These are phyloP conservation scores for Pezicula rhizophila DNA, from an alignment of 2,329 filamentous ascomycete species.

Conservation along the genomic window DNA sequence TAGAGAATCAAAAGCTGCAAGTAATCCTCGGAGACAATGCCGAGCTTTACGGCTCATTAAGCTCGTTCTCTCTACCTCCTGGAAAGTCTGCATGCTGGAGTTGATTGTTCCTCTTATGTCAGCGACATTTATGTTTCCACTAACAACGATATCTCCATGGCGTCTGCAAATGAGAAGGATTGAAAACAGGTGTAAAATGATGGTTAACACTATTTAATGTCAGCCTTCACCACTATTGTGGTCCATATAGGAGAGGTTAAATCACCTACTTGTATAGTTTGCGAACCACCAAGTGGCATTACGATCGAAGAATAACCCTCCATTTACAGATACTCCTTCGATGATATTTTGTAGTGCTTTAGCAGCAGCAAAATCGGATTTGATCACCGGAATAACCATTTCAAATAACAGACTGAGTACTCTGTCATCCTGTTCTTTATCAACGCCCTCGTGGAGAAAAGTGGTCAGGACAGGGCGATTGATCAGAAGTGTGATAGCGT, in stretches of 20 bases:
- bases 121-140: not conserved
- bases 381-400: not conserved
- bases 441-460: not conserved
- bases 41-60: conserved; percentile 16
- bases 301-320: conserved; percentile 16
- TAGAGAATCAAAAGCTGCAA: not conserved
- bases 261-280: conserved; percentile 25
- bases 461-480: conserved; percentile 7
- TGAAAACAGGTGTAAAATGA: conserved; percentile 23
- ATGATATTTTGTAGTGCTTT: conserved; percentile 8
- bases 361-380: not conserved
- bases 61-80: conserved; percentile 9
- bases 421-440: not conserved
- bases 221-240: not conserved
- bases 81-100: conserved; percentile 5
- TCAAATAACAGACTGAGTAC: not conserved
- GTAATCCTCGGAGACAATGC: conserved; percentile 6
- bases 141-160: not conserved
- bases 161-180: conserved; percentile 20
- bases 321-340: conserved; percentile 11
- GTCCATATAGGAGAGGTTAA: not conserved
- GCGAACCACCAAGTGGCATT: conserved; percentile 29
- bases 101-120: conserved; percentile 4
- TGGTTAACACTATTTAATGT: conserved; percentile 18
- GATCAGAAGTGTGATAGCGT: conserved; percentile 9